These are phyloP conservation scores for Alternaria brassicae DNA, from an alignment of 2,329 filamentous ascomycete genomes.

Conservation along the genomic window DNA sequence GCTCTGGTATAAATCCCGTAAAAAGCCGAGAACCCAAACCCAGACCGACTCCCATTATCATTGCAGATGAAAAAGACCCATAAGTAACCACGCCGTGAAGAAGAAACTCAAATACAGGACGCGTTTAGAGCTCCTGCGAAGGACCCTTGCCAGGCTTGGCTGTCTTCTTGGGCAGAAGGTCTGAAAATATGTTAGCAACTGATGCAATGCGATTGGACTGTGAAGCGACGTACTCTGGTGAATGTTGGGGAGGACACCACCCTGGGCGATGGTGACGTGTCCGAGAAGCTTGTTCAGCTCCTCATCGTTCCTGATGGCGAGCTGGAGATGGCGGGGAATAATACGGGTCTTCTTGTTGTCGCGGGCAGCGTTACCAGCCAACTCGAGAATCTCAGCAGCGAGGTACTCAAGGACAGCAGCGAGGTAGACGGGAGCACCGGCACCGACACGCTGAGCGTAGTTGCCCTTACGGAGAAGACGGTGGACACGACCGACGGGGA, in stretches of 20 bases:
- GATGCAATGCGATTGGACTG: neutral
- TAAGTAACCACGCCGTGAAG: slow-evolving; percentile 54
- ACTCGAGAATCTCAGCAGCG: slow-evolving; percentile 96
- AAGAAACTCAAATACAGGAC: slow-evolving; percentile 45
- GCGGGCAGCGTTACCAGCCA: slow-evolving; percentile 97
- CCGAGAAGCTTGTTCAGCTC: slow-evolving; percentile 99
- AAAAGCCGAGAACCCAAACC: slow-evolving; percentile 64
- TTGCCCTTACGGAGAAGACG: slow-evolving; percentile 98
- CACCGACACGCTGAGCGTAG: slow-evolving; percentile 99
- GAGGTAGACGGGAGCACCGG: slow-evolving; percentile 95
- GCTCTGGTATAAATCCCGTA: slow-evolving; percentile 59
- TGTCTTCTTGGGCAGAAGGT: slow-evolving; percentile 99
- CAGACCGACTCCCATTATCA: slow-evolving; percentile 78
- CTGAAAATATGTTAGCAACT: slow-evolving; percentile 62
- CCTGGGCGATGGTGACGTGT: slow-evolving; percentile 95
- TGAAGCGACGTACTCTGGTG: slow-evolving; percentile 81
- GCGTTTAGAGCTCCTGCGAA: slow-evolving; percentile 89
- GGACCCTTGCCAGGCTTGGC: slow-evolving; percentile 89
- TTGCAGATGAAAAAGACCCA: slow-evolving; percentile 69
- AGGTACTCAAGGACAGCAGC: slow-evolving; percentile 98
- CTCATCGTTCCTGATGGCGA: slow-evolving; percentile 99
- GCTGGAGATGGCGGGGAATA: slow-evolving; percentile 97
- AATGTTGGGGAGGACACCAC: slow-evolving; percentile 96
- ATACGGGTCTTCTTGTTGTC: slow-evolving; percentile 99
- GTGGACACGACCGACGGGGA: slow-evolving; percentile 99